Evolutionary conservation across 2,329 filamentous ascomycete species (phyloP), one percentile per base, ranked within the genome.

Genomic region (Aspergillus hiratsukae): DNA sequence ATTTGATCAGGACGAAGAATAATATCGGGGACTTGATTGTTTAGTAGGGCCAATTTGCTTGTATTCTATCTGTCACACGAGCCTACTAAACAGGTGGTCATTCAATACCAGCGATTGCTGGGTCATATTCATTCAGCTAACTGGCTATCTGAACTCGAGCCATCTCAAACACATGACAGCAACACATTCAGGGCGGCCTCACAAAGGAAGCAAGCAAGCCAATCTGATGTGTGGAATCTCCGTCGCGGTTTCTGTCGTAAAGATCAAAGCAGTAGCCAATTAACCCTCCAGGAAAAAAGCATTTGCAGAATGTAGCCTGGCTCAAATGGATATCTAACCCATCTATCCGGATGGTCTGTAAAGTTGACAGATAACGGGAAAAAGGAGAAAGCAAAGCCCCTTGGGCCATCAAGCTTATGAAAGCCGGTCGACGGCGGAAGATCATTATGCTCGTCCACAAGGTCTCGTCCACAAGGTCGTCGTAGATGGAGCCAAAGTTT

Each of bases 401-500:
- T 23, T 25, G 21, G 23, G 43, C 43, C 43, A 23, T 46, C 43
- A 46, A 46, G 43, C 43, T 19, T 23, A 23, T 46, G 43, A 46
- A 46, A 21, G 23, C 43, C 43, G 23, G 21, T 25, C 43, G 23
- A 23, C 43, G 23, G 23, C 19, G 23, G 14, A 46, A 23, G 21
- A 25, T 25, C 43, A 46, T 14, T 14, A 23, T 46, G 27, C 43
- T 23, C 43, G 21, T 25, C 31, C 21, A 23, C 10, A 28, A 53
- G 50, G 45, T 51, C 52, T 35, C 31, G 21, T 27, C 14, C 21
- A 23, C 21, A 28, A 55, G 50, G 48, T 51, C 52, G 48, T 40
- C 50, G 45, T 21, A 43, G 52, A 48, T 54, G 23, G 48, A 28
- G 19, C 45, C 51, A 52, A 50, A 57, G 49, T 25, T 35, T 49